Percentiles rank a stretch among this genome's conserved stretches.
These are phyloP conservation scores for Talaromyces verruculosus DNA, from an alignment of 2,329 filamentous ascomycete genomes.

Conservation along the genomic window DNA sequence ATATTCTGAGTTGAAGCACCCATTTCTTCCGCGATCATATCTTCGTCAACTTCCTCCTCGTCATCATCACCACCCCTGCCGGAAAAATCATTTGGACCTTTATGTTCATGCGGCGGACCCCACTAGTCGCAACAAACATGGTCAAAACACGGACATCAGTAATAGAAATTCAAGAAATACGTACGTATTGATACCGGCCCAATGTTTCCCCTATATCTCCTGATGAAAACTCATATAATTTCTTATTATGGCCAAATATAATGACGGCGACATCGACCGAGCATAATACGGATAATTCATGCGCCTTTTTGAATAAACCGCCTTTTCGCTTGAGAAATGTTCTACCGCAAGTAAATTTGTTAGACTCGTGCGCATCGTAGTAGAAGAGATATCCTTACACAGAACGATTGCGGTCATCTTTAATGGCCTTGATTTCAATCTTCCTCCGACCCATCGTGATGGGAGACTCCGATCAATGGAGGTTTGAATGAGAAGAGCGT, in stretches of 20 bases:
- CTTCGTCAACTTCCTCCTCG: slow-evolving; percentile 72
- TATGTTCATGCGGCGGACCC: slow-evolving; percentile 90
- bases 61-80: slow-evolving; percentile 73
- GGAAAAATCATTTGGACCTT: slow-evolving; percentile 88
- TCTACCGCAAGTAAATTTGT: slow-evolving; percentile 49
- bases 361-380: background rate
- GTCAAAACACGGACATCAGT: slow-evolving; percentile 17
- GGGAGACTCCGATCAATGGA: slow-evolving; percentile 3
- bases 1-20: slow-evolving; percentile 56
- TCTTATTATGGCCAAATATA: slow-evolving; percentile 98
- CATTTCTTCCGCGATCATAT: slow-evolving; percentile 67
- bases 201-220: slow-evolving; percentile 90
- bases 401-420: slow-evolving; percentile 95
- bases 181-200: slow-evolving; percentile 83
- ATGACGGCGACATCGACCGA: slow-evolving; percentile 98
- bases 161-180: slow-evolving; percentile 40
- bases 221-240: slow-evolving; percentile 96
- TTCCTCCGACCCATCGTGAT: slow-evolving; percentile 88
- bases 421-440: slow-evolving; percentile 99
- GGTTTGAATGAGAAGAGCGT: background rate
- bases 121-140: slow-evolving; percentile 58
- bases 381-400: slow-evolving; percentile 66
- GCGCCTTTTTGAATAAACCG: slow-evolving; percentile 98
- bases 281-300: slow-evolving; percentile 95
- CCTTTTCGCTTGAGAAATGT: slow-evolving; percentile 99